A percentile compares a stretch with the other conserved stretches of the same genome.
Evolutionary conservation across 148 eudicot genomes (phyloP).

Genomic region (Silene uniflora): DNA sequence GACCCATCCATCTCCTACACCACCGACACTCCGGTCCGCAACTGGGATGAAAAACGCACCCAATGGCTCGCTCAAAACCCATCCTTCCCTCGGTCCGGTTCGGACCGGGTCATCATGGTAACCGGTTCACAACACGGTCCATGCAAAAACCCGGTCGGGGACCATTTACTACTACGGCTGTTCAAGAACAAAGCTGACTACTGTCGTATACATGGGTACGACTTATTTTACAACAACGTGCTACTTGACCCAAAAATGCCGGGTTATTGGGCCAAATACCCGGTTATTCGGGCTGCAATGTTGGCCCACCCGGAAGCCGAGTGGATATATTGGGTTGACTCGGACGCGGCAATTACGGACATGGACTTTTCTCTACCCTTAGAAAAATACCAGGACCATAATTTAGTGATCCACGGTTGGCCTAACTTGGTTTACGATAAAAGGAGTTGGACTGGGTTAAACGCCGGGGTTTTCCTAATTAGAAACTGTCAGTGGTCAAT

Average conservation of each 20-base stretch:
- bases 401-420: constrained; percentile 77
- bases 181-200: constrained; percentile 91
- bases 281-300: constrained; percentile 75
- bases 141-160: constrained; percentile 66
- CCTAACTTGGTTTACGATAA: constrained; percentile 36
- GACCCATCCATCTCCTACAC: constrained; percentile 49
- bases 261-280: constrained; percentile 76
- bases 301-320: constrained; percentile 91
- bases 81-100: constrained; percentile 16
- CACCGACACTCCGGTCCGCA: constrained; percentile 30
- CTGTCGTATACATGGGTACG: constrained; percentile 72
- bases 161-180: constrained; percentile 49
- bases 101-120: constrained; percentile 45
- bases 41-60: constrained; percentile 73
- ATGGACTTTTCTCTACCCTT: constrained; percentile 79
- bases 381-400: constrained; percentile 49
- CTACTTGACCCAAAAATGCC: constrained; percentile 61
- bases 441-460: constrained; percentile 66
- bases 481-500: constrained; percentile 89
- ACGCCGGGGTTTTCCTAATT: constrained; percentile 83
- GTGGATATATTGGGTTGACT: constrained; percentile 99
- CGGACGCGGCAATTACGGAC: constrained; percentile 85
- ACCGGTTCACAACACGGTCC: constrained; percentile 81
- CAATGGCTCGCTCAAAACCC: constrained; percentile 57
- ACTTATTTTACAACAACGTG: constrained; percentile 71